Conservation (phyloP, 202 grass and related monocot species). For the Dendrocalamus latiflorus region DNA sequence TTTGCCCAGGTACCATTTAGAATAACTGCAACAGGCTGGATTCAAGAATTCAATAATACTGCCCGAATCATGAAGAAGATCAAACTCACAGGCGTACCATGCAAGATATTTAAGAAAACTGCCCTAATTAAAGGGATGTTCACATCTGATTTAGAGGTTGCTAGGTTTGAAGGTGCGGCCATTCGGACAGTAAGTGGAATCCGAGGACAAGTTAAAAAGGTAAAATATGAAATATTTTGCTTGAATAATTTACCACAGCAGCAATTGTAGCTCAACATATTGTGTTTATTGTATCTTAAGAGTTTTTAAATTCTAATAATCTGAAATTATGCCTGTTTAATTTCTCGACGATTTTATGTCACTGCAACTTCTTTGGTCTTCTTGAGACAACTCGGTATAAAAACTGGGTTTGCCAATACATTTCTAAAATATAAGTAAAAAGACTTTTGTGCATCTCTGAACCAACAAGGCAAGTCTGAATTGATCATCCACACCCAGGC, state of each 20-base stretch:
- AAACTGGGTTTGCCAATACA: neutral
- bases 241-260: neutral
- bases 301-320: neutral
- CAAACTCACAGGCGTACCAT: slow-evolving; percentile 79
- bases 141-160: slow-evolving; percentile 94
- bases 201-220: slow-evolving; percentile 96
- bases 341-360: too few relatives aligned
- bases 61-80: too few relatives aligned
- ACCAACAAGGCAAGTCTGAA: neutral
- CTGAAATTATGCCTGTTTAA: neutral
- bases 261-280: neutral
- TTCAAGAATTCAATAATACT: too few relatives aligned
- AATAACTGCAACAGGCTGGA: too few relatives aligned
- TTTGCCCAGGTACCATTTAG: too few relatives aligned
- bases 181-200: slow-evolving; percentile 88
- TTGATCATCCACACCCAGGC: neutral
- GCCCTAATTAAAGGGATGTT: slow-evolving; percentile 95
- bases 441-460: neutral
- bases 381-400: too few relatives aligned
- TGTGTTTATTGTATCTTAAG: slow-evolving; percentile 1
- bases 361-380: too few relatives aligned
- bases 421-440: neutral
- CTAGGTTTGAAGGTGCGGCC: slow-evolving; percentile 93
- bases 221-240: slow-evolving; percentile 36
- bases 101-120: slow-evolving; percentile 97